A percentile compares a stretch with the other conserved stretches of the same genome.
phyloP scores from a whole-genome alignment of 805 yeast genomes.

The Myxozyma udenii region DNA sequence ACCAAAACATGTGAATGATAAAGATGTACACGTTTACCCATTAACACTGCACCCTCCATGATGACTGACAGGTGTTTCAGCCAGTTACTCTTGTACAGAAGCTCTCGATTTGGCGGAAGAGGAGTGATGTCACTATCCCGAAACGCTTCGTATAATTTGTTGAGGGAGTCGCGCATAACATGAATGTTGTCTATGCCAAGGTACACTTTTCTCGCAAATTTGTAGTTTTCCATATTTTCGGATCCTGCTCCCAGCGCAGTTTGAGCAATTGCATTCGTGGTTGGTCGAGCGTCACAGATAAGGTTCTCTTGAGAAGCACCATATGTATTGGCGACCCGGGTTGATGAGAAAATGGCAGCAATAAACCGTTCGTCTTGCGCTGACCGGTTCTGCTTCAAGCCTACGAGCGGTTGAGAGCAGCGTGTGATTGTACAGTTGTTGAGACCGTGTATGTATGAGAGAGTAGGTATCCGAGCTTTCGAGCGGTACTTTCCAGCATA shows the following conservation, averaged over 20 bases:
- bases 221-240: slow-evolving; percentile 84
- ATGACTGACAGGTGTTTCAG: slow-evolving; percentile 64
- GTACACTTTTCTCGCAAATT: slow-evolving; percentile 65
- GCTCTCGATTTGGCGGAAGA: slow-evolving; percentile 51
- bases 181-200: slow-evolving; percentile 94
- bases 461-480: slow-evolving; percentile 75
- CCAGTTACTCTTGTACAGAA: slow-evolving; percentile 73
- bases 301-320: slow-evolving; percentile 52
- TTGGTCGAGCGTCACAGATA: slow-evolving; percentile 87
- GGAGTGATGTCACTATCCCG: slow-evolving; percentile 64
- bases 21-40: slow-evolving; percentile 76
- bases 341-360: slow-evolving; percentile 66
- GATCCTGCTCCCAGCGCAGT: slow-evolving; percentile 98
- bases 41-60: slow-evolving; percentile 69
- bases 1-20: slow-evolving; percentile 79
- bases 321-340: slow-evolving; percentile 39
- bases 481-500: slow-evolving; percentile 87
- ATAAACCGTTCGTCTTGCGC: slow-evolving; percentile 87
- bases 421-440: slow-evolving; percentile 70
- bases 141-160: slow-evolving; percentile 58
- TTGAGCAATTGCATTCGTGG: slow-evolving; percentile 94
- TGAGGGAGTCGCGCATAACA: slow-evolving; percentile 83
- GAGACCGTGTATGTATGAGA: slow-evolving; percentile 68
- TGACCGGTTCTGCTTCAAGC: slow-evolving; percentile 80
- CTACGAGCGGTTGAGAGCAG: slow-evolving; percentile 90